Evolutionary conservation across 129 eudicot species (phyloP).

Genomic region (Escallonia herrerae): DNA sequence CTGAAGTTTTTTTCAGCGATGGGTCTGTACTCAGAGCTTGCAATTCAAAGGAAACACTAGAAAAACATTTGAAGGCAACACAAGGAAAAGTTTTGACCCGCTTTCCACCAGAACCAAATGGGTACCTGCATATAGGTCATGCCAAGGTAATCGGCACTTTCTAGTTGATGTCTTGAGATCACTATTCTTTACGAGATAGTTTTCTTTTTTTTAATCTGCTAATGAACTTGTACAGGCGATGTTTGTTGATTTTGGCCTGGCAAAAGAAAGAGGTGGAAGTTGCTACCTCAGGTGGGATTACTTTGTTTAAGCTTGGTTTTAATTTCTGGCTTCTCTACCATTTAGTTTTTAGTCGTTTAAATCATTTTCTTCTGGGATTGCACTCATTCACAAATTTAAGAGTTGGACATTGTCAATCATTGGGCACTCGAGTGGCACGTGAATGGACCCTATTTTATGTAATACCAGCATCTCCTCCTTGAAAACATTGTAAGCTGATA

Average conservation of each 20-base stretch:
- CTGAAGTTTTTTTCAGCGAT: conserved; percentile 86
- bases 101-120: conserved; percentile 99
- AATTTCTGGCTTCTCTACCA: too few relatives aligned
- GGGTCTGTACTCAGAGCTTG: conserved; percentile 74
- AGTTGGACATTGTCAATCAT: too few relatives aligned
- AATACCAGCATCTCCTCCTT: too few relatives aligned
- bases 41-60: conserved; percentile 67
- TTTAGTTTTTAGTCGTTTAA: too few relatives aligned
- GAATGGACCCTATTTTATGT: too few relatives aligned
- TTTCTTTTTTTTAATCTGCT: conserved; percentile 1
- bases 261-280: conserved; percentile 83
- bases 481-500: too few relatives aligned
- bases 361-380: too few relatives aligned
- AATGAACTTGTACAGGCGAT: conserved; percentile 57
- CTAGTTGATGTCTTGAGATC: neutral
- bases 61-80: conserved; percentile 62
- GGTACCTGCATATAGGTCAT: conserved; percentile 93
- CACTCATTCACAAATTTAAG: too few relatives aligned
- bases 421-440: too few relatives aligned
- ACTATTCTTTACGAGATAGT: neutral
- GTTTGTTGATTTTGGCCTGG: conserved; percentile 98
- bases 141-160: conserved; percentile 56
- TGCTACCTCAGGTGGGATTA: conserved; percentile 74
- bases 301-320: neutral
- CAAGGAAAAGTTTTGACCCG: conserved; percentile 90